Conservation (phyloP, 805 yeast species). For the Candida dajiaensis region DNA sequence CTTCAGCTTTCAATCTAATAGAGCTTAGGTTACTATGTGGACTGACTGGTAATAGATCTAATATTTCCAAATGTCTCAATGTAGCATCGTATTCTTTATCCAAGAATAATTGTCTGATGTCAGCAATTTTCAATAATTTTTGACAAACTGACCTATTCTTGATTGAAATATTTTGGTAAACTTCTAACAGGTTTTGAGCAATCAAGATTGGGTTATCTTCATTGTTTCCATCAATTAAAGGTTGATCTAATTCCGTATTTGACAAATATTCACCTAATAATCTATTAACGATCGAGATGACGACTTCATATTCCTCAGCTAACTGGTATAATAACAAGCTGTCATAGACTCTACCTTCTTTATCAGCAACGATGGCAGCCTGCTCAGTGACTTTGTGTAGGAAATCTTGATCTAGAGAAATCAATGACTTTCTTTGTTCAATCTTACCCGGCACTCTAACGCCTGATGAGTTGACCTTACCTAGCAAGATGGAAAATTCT, state of each 20-base stretch:
- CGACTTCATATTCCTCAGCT: slow-evolving; percentile 82
- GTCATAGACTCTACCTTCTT: slow-evolving; percentile 84
- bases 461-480: slow-evolving; percentile 78
- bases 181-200: slow-evolving; percentile 33
- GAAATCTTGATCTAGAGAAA: slow-evolving; percentile 57
- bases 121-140: slow-evolving; percentile 57
- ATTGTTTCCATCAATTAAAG: slow-evolving; percentile 34
- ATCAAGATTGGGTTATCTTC: slow-evolving; percentile 36
- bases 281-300: slow-evolving; percentile 65
- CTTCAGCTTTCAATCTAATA: slow-evolving; percentile 66
- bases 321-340: slow-evolving; percentile 82
- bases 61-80: slow-evolving; percentile 45
- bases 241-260: slow-evolving; percentile 60
- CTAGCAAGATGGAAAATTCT: slow-evolving; percentile 75
- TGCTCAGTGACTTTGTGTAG: slow-evolving; percentile 69
- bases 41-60: slow-evolving; percentile 63
- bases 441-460: slow-evolving; percentile 75
- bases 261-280: slow-evolving; percentile 73
- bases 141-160: slow-evolving; percentile 62
- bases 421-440: slow-evolving; percentile 65
- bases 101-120: slow-evolving; percentile 57
- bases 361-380: slow-evolving; percentile 83
- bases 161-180: slow-evolving; percentile 54
- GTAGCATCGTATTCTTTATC: slow-evolving; percentile 53
- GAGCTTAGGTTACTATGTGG: slow-evolving; percentile 22